These are phyloP conservation scores for Sanguinoderma infundibulare DNA, from an alignment of 1,284 basidiomycete genomes.

Conservation along the genomic window DNA sequence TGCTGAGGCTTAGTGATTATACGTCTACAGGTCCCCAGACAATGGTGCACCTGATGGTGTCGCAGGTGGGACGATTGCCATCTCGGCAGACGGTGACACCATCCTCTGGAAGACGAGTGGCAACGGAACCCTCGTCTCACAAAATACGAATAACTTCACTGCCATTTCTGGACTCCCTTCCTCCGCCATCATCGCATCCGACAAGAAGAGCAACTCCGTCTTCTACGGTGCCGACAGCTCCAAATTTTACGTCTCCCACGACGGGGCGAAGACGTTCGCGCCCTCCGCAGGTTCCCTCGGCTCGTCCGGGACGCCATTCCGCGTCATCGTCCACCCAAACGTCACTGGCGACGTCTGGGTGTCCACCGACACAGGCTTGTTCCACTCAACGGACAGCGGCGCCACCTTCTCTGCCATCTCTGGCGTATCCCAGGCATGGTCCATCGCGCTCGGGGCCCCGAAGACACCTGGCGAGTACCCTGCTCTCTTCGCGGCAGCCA, in stretches of 20 bases:
- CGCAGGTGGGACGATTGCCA: slow-evolving; percentile 57
- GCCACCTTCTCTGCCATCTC: slow-evolving; percentile 52
- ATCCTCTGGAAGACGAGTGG: slow-evolving; percentile 59
- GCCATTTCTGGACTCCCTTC: slow-evolving; percentile 55
- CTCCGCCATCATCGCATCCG: slow-evolving; percentile 58
- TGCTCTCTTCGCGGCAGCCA: slow-evolving; percentile 59
- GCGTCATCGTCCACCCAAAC: slow-evolving; percentile 57
- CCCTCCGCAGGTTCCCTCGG: slow-evolving; percentile 48
- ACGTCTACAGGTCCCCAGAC: slow-evolving; percentile 44
- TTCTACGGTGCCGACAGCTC: slow-evolving; percentile 61
- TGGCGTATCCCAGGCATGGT: slow-evolving; percentile 59
- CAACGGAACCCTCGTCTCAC: slow-evolving; percentile 56
- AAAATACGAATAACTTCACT: slow-evolving; percentile 51
- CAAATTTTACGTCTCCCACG: slow-evolving; percentile 59
- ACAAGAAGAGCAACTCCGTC: slow-evolving; percentile 58
- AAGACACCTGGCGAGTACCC: slow-evolving; percentile 55
- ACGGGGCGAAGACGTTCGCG: slow-evolving; percentile 57
- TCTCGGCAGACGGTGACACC: slow-evolving; percentile 60
- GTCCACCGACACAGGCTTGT: slow-evolving; percentile 62
- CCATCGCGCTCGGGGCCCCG: slow-evolving; percentile 62
- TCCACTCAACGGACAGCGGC: slow-evolving; percentile 62
- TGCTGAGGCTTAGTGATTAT: not conserved
- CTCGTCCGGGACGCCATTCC: slow-evolving; percentile 50
- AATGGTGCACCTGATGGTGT: slow-evolving; percentile 57
- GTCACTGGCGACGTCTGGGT: slow-evolving; percentile 64